Evolutionary conservation across 495 filamentous ascomycete species (phyloP), one percentile per base, ranked within the genome.

Genomic region (Aspergillus sparsus): DNA sequence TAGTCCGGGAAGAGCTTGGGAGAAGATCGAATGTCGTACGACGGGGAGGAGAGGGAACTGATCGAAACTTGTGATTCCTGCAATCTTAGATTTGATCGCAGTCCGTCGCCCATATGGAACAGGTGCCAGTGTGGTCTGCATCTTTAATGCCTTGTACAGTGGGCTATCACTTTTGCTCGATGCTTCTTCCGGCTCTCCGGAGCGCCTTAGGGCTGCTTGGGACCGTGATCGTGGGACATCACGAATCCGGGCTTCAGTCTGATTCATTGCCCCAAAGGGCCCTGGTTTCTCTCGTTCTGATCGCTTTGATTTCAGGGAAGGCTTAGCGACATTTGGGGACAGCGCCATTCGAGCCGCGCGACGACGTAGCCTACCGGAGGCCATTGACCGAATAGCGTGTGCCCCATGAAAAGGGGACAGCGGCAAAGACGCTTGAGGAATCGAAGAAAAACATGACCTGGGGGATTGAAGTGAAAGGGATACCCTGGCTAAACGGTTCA

Each of bases 121-220:
- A 6, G 85, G 81, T 8, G 86, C 74, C 55, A 98, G 74, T 0
- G 89, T 78, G 46, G 87, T 86, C 70, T 94, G 92, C 94, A 98
- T 98, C 76, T 94, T 98, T 73, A 98, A 78, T 7, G 94, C 93
- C 70, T 95, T 92, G 71, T 85, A 91, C 16, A 80, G 64, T 9
- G 80, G 79, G 60, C 69, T 80, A 4, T 80, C 76, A 68, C 58
- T 75, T 72, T 67, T 82, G 66, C 61, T 66, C 36, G 59, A 33
- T 35, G 66, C 71, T 18, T 71, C 59, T 27, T 71, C 73, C 2
- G 61, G 35, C 7, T 72, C 60, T 64, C 75, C 69, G 36, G 71
- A 71, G 51, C 70, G 69, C 62, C 68, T 77, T 54, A 77, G 66
- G 37, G 71, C 77, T 41, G 74, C 78, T 36, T 71, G 66, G 13